Evolutionary conservation across 1,284 basidiomycete species (phyloP).

Genomic region (Dichomitus squalens): DNA sequence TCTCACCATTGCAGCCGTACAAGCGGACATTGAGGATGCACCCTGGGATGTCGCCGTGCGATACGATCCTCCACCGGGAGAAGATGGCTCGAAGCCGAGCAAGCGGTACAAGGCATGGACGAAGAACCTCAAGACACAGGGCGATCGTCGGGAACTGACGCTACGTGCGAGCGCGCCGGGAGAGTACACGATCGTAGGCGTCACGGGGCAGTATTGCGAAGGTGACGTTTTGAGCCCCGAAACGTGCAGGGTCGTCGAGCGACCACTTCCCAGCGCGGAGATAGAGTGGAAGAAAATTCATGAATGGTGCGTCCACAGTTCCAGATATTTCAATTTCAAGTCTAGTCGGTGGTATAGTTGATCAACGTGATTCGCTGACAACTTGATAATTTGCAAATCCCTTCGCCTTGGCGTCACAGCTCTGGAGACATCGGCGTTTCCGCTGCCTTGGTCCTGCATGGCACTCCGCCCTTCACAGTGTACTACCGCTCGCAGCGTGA

Average conservation of each 20-base stretch:
- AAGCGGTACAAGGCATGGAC: conserved; percentile 61
- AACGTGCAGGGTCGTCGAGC: conserved; percentile 72
- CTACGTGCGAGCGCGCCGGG: conserved; percentile 69
- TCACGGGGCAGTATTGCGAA: conserved; percentile 77
- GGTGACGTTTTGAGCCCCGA: conserved; percentile 86
- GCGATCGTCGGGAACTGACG: conserved; percentile 48
- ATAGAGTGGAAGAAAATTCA: conserved; percentile 91
- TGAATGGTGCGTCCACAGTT: conserved; percentile 66
- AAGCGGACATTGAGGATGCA: conserved; percentile 59
- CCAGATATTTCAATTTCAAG: background rate
- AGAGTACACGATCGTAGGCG: conserved; percentile 76
- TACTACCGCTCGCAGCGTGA: conserved; percentile 80
- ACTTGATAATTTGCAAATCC: conserved; percentile 1
- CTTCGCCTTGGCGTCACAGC: conserved; percentile 42
- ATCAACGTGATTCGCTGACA: background rate
- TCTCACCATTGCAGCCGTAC: conserved; percentile 52
- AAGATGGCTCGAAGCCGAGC: conserved; percentile 39
- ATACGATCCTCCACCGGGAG: conserved; percentile 53
- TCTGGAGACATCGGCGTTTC: conserved; percentile 94
- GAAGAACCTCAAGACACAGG: conserved; percentile 54
- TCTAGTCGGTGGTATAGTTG: too few species aligned
- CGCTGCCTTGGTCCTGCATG: conserved; percentile 85
- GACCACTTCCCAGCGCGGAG: conserved; percentile 77
- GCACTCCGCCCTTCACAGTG: conserved; percentile 87
- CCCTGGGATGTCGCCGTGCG: conserved; percentile 68